These are phyloP conservation scores for Seminavis robusta DNA, from an alignment of 108 stramenopile genomes.

Conservation along the genomic window DNA sequence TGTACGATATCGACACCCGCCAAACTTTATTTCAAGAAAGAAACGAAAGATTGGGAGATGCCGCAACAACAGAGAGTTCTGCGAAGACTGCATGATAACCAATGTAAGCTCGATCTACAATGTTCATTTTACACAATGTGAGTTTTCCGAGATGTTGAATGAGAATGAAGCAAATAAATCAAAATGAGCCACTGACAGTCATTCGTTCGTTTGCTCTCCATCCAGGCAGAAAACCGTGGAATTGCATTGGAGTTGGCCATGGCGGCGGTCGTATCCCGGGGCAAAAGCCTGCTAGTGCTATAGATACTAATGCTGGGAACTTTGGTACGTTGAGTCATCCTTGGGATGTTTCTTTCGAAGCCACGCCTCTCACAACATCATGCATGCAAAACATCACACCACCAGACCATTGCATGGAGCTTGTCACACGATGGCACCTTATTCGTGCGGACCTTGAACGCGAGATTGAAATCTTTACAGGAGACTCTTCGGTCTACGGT, in stretches of 20 bases:
- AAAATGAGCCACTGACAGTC: too few relatives aligned
- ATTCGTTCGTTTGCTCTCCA: too few relatives aligned
- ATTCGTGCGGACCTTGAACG: constrained; percentile 47
- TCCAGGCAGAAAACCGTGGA: constrained; percentile 69
- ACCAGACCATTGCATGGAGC: constrained; percentile 52
- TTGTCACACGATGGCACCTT: constrained; percentile 43
- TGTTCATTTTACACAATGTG: constrained; percentile 59
- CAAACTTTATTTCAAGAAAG: neutral
- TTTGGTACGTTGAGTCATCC: too few relatives aligned
- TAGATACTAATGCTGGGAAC: too few relatives aligned
- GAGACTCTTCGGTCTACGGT: too few relatives aligned
- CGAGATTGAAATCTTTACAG: constrained; percentile 24
- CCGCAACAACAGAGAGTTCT: constrained; percentile 20
- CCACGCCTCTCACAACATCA: constrained; percentile 2
- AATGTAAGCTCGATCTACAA: constrained; percentile 29
- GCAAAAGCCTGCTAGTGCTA: too few relatives aligned
- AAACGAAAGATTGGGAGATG: constrained; percentile 24
- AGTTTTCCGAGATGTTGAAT: too few relatives aligned
- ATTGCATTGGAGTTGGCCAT: constrained; percentile 35
- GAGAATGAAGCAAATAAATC: too few relatives aligned
- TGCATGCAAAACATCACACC: constrained; percentile 31
- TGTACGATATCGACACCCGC: neutral
- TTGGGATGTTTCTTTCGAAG: too few relatives aligned
- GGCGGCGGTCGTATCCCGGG: too few relatives aligned
- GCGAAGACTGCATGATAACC: constrained; percentile 52